A percentile compares a stretch with the other conserved stretches of the same genome.
phyloP scores from a whole-genome alignment of 768 basidiomycete genomes.

The Gymnopilus junonius region DNA sequence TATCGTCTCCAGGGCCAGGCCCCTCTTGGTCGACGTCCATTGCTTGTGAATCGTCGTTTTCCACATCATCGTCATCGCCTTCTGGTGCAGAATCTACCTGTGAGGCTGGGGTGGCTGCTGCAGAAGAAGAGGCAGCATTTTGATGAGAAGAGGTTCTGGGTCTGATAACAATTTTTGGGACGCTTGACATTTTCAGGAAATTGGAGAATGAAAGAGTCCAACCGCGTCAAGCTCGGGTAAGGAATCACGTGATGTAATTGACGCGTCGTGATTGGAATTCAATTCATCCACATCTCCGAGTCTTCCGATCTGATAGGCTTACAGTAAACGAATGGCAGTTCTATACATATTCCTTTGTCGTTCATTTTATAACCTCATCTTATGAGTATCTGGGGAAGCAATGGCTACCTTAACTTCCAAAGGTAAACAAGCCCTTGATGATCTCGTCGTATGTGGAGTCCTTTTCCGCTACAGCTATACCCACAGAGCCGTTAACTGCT shows the following conservation, averaged over 20 bases:
- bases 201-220: not conserved
- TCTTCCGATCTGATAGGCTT: not conserved
- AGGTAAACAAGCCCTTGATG: not conserved
- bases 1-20: conserved; percentile 39
- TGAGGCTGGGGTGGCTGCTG: conserved; percentile 23
- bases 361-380: too few relatives aligned
- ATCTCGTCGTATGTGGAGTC: not conserved
- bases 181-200: conserved; percentile 11
- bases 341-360: too few relatives aligned
- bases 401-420: not conserved
- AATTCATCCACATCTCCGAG: too few relatives aligned
- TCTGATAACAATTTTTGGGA: conserved; percentile 57
- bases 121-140: conserved; percentile 23
- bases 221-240: not conserved
- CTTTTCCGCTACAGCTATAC: not conserved
- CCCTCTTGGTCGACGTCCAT: conserved; percentile 44
- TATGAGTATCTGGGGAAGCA: not conserved
- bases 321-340: too few relatives aligned
- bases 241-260: not conserved
- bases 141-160: conserved; percentile 36
- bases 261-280: not conserved
- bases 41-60: conserved; percentile 32
- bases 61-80: conserved; percentile 33
- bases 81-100: conserved; percentile 30
- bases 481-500: not conserved